phyloP scores from a whole-genome alignment of 225 moss, liverwort and hornwort genomes.

The Antitrichia curtipendula region DNA sequence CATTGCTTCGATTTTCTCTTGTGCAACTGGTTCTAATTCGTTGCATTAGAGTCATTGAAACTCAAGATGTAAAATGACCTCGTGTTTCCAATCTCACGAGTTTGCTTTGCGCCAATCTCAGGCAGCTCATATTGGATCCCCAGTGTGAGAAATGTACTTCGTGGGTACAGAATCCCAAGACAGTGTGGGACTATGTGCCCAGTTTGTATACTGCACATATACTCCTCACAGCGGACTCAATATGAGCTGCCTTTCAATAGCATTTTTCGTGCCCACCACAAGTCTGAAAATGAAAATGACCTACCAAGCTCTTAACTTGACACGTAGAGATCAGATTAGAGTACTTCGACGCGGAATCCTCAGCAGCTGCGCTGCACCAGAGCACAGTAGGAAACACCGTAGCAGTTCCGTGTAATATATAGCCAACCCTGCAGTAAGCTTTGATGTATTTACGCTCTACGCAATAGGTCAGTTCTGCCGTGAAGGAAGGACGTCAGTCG shows the following conservation, averaged over 20 bases:
- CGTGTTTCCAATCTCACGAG: background rate
- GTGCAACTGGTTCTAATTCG: no score
- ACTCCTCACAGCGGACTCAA: no score
- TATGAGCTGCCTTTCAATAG: background rate
- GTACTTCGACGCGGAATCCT: no score
- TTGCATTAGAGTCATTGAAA: background rate
- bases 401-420: background rate
- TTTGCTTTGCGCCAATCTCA: background rate
- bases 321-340: no score
- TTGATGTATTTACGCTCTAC: background rate
- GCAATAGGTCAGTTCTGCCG: no score
- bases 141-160: background rate
- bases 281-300: background rate
- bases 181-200: background rate
- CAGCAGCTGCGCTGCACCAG: no score
- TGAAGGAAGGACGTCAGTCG: background rate
- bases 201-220: no score
- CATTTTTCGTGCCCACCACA: background rate
- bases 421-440: background rate
- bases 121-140: background rate
- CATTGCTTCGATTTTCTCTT: background rate
- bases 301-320: no score
- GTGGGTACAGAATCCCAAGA: rapidly evolving
- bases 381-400: background rate
- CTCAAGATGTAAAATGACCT: background rate